phyloP scores from a whole-genome alignment of 176 grass and related monocot species.

The Themeda triandra region DNA sequence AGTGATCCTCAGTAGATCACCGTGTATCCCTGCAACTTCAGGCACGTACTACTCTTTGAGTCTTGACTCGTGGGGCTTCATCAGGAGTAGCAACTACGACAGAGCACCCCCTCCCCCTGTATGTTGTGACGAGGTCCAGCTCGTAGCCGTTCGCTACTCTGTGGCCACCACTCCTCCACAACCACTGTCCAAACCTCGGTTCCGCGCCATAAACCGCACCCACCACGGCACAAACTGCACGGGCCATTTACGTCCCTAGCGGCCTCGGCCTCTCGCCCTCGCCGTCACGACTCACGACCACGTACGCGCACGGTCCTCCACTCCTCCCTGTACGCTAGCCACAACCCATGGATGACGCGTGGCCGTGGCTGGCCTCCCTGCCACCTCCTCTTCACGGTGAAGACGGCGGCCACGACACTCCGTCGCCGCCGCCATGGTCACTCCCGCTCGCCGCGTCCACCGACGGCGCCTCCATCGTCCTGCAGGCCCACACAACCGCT shows the following conservation, averaged over 20 bases:
- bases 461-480: conserved; percentile 49
- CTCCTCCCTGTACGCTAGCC: neutral
- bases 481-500: conserved; percentile 31
- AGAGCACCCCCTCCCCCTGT: too few species aligned
- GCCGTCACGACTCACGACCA: too few species aligned
- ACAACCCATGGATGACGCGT: conserved; percentile 69
- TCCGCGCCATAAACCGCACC: conserved; percentile 27
- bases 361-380: conserved; percentile 56
- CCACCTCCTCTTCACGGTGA: conserved; percentile 20
- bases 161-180: conserved; percentile 21
- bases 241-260: neutral
- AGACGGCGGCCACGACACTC: neutral
- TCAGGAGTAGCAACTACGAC: too few species aligned
- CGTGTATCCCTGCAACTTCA: neutral
- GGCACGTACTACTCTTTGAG: neutral
- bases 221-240: neutral
- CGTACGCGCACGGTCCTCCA: too few species aligned
- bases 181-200: conserved; percentile 10
- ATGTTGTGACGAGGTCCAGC: neutral
- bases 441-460: conserved; percentile 33
- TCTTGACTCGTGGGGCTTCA: neutral
- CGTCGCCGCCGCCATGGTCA: neutral
- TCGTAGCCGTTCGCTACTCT: neutral
- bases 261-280: neutral
- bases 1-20: too few species aligned